Evolutionary conservation across 2,329 filamentous ascomycete genomes (phyloP), one percentile per base, ranked within the genome.

Genomic region (Fusarium brevicatenulatum): DNA sequence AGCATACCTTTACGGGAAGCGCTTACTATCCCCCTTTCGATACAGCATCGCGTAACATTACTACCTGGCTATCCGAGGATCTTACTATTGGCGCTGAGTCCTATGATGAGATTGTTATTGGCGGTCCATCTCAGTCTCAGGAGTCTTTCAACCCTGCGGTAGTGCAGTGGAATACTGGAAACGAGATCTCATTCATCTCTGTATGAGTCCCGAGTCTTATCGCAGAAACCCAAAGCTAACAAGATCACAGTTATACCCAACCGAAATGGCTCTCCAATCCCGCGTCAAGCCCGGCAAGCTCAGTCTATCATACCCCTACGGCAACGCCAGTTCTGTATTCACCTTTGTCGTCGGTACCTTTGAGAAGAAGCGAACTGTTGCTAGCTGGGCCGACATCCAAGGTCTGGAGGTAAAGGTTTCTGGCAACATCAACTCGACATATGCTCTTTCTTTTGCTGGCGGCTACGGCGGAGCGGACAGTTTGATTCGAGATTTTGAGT

Each of bases 31-130:
- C 89, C 2, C 89, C 90, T 0, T 90, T 85, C 55, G 90, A 92
- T 75, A 82, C 82, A 3, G 84, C 83, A 21, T 84, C 86, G 0
- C 85, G 90, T 23, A 91, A 91, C 72, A 88, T 91, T 68, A 87
- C 87, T 1, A 84, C 87, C 16, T 91, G 88, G 87, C 73, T 91
- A 0, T 86, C 86, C 0, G 78, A 84, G 7, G 85, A 87, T 30
- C 80, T 91, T 16, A 90, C 86, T 13, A 90, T 92, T 68, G 90
- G 90, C 42, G 88, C 87, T 0, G 86, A 90, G 75, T 87, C 88
- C 0, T 90, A 89, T 71, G 83, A 86, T 18, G 85, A 91, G 77
- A 86, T 83, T 46, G 84, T 85, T 4, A 78, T 90, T 10, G 90
- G 89, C 15, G 90, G 90, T 0, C 86, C 87, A 9, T 82, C 85